Conservation (phyloP, 148 eudicot species). For the Rhododendron simsii region DNA sequence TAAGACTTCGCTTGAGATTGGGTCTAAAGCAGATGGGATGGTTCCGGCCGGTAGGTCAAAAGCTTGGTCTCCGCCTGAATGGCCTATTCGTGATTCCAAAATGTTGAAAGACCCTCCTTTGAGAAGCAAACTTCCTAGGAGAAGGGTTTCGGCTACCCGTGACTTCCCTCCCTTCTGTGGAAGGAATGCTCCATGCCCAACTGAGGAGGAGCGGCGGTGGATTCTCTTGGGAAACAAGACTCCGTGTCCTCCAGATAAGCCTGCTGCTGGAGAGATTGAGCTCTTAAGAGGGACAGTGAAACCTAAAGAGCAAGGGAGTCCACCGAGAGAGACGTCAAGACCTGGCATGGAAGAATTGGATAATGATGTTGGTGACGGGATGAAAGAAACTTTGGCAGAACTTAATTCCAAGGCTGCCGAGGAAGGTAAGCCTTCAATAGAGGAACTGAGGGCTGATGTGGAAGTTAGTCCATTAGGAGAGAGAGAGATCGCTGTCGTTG, state of each 20-base stretch:
- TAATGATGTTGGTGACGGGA: conserved; percentile 7
- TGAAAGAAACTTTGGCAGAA: conserved; percentile 11
- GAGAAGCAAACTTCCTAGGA: conserved; percentile 33
- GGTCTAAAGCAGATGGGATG: conserved; percentile 2
- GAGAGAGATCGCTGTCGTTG: conserved; percentile 4
- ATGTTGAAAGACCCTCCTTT: conserved; percentile 2
- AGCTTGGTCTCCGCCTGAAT: conserved; percentile 9
- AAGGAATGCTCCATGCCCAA: conserved; percentile 27
- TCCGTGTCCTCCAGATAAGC: conserved; percentile 2
- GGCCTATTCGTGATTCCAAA: conserved; percentile 13
- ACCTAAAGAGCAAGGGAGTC: not conserved
- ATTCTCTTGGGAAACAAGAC: conserved; percentile 8
- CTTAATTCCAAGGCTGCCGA: not conserved
- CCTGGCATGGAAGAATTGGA: conserved; percentile 6
- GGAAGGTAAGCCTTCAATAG: conserved; percentile 9
- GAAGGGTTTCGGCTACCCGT: conserved; percentile 58
- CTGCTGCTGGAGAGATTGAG: not conserved
- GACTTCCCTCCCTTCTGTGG: conserved; percentile 77
- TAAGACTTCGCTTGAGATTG: conserved; percentile 1
- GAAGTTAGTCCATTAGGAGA: not conserved
- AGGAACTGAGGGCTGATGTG: not conserved
- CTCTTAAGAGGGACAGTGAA: not conserved
- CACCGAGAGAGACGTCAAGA: conserved; percentile 6
- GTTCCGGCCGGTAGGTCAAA: conserved; percentile 15
- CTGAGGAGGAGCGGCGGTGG: conserved; percentile 15